Evolutionary conservation across 73 alveolate genomes (phyloP).

Genomic region (Paramecium tetraurelia): DNA sequence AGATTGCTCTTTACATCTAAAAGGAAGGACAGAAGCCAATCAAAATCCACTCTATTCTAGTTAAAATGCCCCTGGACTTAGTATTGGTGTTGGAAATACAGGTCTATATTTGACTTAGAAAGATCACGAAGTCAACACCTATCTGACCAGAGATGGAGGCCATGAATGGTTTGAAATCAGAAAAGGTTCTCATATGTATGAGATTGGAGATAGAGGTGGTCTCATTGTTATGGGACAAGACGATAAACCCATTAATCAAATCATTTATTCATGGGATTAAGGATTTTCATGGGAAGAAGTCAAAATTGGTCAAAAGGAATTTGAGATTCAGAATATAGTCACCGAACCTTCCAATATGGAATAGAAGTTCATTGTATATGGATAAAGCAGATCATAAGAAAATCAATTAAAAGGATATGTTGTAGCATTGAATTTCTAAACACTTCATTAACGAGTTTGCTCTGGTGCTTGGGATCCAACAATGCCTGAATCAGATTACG

Average conservation of each 20-base stretch:
- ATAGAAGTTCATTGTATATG: slow-evolving; percentile 76
- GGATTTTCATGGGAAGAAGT: slow-evolving; percentile 75
- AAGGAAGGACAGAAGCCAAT: slow-evolving; percentile 72
- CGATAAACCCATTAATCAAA: slow-evolving; percentile 65
- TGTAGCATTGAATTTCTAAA: slow-evolving; percentile 72
- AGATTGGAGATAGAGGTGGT: slow-evolving; percentile 91
- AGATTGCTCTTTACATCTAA: slow-evolving; percentile 78
- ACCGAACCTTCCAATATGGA: slow-evolving; percentile 75
- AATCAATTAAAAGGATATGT: slow-evolving; percentile 61
- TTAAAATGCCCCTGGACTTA: slow-evolving; percentile 76
- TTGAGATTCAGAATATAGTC: slow-evolving; percentile 67
- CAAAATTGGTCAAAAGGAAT: slow-evolving; percentile 44
- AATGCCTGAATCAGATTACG: slow-evolving; percentile 71
- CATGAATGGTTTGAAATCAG: slow-evolving; percentile 79
- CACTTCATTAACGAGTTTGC: slow-evolving; percentile 68
- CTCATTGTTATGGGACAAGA: slow-evolving; percentile 78
- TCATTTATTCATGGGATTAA: slow-evolving; percentile 72
- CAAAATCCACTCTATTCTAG: slow-evolving; percentile 77
- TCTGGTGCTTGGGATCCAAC: slow-evolving; percentile 76
- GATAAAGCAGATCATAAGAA: slow-evolving; percentile 28
- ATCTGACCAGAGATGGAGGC: slow-evolving; percentile 87
- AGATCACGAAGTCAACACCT: slow-evolving; percentile 71
- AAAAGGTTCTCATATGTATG: slow-evolving; percentile 81
- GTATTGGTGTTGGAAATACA: slow-evolving; percentile 80
- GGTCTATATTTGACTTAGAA: slow-evolving; percentile 67